phyloP scores from a whole-genome alignment of 2,329 filamentous ascomycete species.

The Colletotrichum orbiculare region DNA sequence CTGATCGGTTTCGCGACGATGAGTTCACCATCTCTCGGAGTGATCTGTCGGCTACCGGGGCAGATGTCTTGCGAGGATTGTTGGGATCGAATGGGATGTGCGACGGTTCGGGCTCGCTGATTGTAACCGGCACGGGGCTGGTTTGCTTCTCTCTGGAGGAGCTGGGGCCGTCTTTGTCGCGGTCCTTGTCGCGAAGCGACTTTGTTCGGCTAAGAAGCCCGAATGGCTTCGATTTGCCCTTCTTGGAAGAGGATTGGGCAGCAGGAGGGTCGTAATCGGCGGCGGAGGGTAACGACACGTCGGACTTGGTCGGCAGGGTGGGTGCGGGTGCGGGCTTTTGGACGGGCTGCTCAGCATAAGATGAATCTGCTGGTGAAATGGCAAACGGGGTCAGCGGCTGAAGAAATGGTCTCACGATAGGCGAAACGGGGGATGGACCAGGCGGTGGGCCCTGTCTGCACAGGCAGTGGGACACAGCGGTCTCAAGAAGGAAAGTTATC shows the following conservation, averaged over 20 bases:
- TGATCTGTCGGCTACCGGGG: conserved; percentile 72
- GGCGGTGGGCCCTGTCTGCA: conserved; percentile 33
- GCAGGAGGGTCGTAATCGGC: conserved; percentile 56
- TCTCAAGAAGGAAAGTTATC: conserved; percentile 36
- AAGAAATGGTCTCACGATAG: conserved; percentile 37
- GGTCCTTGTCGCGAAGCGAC: conserved; percentile 60
- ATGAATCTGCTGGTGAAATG: conserved; percentile 42
- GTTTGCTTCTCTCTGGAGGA: conserved; percentile 47
- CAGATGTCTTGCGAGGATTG: conserved; percentile 69
- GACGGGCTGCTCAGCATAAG: conserved; percentile 47
- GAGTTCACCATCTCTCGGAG: conserved; percentile 76
- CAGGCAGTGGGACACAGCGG: conserved; percentile 34
- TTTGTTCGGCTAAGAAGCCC: conserved; percentile 61
- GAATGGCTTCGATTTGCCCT: conserved; percentile 66
- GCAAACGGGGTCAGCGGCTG: conserved; percentile 28
- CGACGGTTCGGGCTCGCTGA: conserved; percentile 51
- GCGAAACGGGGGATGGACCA: conserved; percentile 37
- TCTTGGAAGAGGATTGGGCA: conserved; percentile 50
- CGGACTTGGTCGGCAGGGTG: conserved; percentile 60
- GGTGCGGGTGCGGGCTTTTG: conserved; percentile 53
- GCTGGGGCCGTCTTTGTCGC: conserved; percentile 53
- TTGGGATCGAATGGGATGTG: conserved; percentile 45
- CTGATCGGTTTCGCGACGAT: conserved; percentile 75
- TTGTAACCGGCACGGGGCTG: conserved; percentile 42
- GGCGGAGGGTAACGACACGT: conserved; percentile 63